Evolutionary conservation across 768 basidiomycete genomes (phyloP).

Genomic region (Trametes gibbosa): DNA sequence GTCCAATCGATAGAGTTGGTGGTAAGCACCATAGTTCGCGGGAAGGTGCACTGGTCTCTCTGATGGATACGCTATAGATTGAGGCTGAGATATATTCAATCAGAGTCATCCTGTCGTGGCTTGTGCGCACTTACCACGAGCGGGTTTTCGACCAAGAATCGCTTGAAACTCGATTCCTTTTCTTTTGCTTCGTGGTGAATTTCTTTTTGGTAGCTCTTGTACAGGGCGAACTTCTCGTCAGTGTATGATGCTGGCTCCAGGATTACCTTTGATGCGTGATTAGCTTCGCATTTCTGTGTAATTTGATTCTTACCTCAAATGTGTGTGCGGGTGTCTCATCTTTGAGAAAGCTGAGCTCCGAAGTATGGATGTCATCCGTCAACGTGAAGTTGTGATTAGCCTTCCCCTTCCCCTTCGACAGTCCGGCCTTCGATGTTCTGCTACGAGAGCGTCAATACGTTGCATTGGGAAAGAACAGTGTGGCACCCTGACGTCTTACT

Average conservation of each 20-base stretch:
- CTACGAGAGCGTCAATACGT: background rate
- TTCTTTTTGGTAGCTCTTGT: constrained; percentile 68
- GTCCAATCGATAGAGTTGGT: constrained; percentile 84
- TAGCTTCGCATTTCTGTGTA: background rate
- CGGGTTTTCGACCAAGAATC: constrained; percentile 81
- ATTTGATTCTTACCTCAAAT: constrained; percentile 53
- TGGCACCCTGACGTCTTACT: background rate
- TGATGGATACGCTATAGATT: constrained; percentile 57
- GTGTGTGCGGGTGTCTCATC: constrained; percentile 40
- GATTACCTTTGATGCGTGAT: constrained; percentile 46
- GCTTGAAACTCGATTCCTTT: constrained; percentile 52
- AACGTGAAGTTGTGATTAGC: constrained; percentile 38
- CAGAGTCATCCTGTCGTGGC: background rate
- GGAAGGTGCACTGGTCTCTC: constrained; percentile 60
- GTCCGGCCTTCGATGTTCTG: background rate
- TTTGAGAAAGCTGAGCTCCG: constrained; percentile 43
- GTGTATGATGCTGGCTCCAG: constrained; percentile 78
- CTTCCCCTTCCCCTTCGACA: constrained; percentile 4
- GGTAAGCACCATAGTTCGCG: constrained; percentile 84
- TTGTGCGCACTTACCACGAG: constrained; percentile 50
- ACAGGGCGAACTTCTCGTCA: constrained; percentile 79
- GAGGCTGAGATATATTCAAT: constrained; percentile 38
- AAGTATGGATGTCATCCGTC: constrained; percentile 48
- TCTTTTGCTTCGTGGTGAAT: constrained; percentile 67
- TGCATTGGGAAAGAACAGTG: background rate